Evolutionary conservation across 2,329 filamentous ascomycete species (phyloP), one percentile per base, ranked within the genome.

Genomic region (Colletotrichum kahawae): DNA sequence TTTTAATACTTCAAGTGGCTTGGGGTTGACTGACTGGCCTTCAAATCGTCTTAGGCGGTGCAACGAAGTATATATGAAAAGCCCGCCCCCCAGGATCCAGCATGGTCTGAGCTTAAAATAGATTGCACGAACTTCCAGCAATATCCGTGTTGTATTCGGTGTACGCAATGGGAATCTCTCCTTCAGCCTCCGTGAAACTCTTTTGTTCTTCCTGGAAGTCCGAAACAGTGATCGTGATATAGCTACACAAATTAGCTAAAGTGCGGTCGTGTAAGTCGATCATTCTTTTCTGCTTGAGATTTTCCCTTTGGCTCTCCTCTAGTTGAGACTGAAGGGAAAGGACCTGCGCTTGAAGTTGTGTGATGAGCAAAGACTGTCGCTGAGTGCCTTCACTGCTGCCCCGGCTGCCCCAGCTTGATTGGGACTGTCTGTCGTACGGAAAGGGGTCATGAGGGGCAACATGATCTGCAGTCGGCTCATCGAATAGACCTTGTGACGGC

Each of bases 221-320:
- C 2, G 7, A 54, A 54, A 54, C 3, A 10, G 48, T 54, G 21
- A 54, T n/a, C 5, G 5, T 54, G 3, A 54, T 54, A 24, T 21
- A 54, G 48, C 48, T 54, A 54, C 3, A 54, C 7, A 54, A n/a
- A 54, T 54, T 54, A 54, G 48, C 48, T 24, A 54, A 54, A 54
- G 48, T 54, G 7, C 7, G 12, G 5, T 54, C 24, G 2, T 54
- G 5, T 2, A 54, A 54, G 48, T 54, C 3, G 12, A 54, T 54
- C 12, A 54, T 54, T 54, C 7, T 2, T 54, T 54, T 54, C 2
- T 54, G 12, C 48, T 21, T 54, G 6, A n/a, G 7, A 54, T 54
- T 54, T 54, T 54, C 48, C 48, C n/a, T 54, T n/a, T 54, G 5
- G 48, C 48, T 54, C 48, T 54, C 48, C 8, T 54, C 48, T 54